Base-by-base conservation (phyloP, 2,329 filamentous ascomycete genomes). In the Fusarium mangiferae region DNA sequence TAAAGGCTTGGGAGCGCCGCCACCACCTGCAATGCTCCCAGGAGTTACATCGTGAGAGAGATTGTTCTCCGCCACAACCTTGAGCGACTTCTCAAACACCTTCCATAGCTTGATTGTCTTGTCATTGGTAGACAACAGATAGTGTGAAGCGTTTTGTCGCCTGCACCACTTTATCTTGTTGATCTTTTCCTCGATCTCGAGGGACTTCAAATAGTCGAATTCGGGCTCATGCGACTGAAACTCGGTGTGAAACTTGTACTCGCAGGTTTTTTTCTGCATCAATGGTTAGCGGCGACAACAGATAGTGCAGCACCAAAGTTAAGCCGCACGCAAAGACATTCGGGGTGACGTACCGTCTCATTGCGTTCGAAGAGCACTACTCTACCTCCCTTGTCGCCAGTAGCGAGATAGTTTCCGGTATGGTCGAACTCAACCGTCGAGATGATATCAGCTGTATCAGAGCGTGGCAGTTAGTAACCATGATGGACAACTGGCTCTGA, bases 101-200 rank as follows among this genome's bases (percentile, higher is more conserved):
- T 99, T 99, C 96, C 96, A 99, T 77, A 99, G 88, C 87, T 99
- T 99, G 89, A 99, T 99, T 46, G 96, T 99, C 88, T 99, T 99
- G 88, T 99, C 96, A 83, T 99, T 99, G 78, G 96, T 99, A 48
- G 96, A 98, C 65, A 99, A 90, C 59, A 99, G 91, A 84, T 98
- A 99, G 86, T 99, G 96, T 63, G 96, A 98, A 71, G 96, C 94
- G 88, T 99, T 99, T 85, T 98, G 96, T 85, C 96, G 92, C 81
- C 93, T 92, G 84, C 96, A 99, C 96, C 96, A 99, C 85, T 98
- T 99, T 87, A 99, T 99, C 89, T 99, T 99, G 90, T 99, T 99
- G 89, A 99, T 99, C 87, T 99, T 99, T 85, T 99, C 96, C 89
- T 99, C 96, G 81, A 99, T 99, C 85, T 99, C 96, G 78, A 99